A percentile compares a stretch with the other conserved stretches of the same genome.
phyloP scores from a whole-genome alignment of 2,329 filamentous ascomycete species.

The Epichloe coenophiala region DNA sequence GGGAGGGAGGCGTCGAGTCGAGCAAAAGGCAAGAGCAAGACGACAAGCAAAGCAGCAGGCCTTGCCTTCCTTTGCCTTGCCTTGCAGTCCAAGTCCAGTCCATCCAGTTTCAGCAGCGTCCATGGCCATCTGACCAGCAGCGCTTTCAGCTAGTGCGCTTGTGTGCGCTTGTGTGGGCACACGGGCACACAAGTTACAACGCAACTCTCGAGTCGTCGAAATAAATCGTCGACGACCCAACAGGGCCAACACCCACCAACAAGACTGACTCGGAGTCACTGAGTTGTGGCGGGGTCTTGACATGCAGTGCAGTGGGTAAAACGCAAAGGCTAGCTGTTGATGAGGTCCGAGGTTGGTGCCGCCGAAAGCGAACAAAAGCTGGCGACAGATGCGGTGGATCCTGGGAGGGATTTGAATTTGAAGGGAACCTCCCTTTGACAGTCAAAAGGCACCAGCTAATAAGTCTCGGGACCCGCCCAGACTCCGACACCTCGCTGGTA shows the following conservation, averaged over 20 bases:
- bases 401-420: neutral
- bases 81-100: neutral
- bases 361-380: neutral
- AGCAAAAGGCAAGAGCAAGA: neutral
- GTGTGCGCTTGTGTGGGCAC: neutral
- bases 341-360: neutral
- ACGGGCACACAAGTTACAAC: no score
- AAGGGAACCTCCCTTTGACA: no score
- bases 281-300: slow-evolving; percentile 1
- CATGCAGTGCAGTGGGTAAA: neutral
- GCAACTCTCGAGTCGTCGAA: no score
- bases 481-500: no score
- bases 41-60: no score
- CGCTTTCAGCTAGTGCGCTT: slow-evolving; percentile 1
- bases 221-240: no score
- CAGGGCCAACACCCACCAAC: no score
- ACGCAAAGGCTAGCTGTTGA: neutral
- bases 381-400: neutral
- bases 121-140: neutral
- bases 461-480: no score
- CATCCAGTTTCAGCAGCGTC: neutral
- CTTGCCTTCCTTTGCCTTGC: no score
- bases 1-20: neutral
- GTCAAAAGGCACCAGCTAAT: no score
- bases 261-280: slow-evolving; percentile 4